phyloP scores from a whole-genome alignment of 148 eudicot genomes.

The Rhododendron williamsianum region DNA sequence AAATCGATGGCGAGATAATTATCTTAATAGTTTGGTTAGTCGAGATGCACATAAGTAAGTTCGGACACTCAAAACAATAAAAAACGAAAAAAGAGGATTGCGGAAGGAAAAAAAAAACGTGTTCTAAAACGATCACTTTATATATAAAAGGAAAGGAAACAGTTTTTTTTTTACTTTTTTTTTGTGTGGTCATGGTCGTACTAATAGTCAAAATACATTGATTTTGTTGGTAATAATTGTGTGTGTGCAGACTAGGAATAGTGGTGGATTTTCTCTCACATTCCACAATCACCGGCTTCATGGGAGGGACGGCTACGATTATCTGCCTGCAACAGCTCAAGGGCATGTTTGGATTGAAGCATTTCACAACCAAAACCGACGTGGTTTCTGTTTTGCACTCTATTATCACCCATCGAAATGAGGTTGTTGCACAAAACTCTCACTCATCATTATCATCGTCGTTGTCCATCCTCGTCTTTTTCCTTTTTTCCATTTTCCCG shows the following conservation, averaged over 20 bases:
- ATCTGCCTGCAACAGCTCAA: conserved; percentile 79
- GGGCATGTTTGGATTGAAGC: conserved; percentile 64
- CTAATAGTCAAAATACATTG: neutral
- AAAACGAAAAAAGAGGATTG: no score
- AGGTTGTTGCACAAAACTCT: conserved; percentile 32
- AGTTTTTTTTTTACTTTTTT: neutral
- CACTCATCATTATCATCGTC: neutral
- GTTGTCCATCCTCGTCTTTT: neutral
- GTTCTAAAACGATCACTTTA: no score
- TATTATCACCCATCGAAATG: conserved; percentile 34
- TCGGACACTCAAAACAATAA: no score
- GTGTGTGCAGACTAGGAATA: conserved; percentile 55
- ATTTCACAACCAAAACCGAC: conserved; percentile 64
- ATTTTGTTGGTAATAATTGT: neutral
- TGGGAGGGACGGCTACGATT: conserved; percentile 86
- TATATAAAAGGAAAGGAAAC: neutral
- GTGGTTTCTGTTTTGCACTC: conserved; percentile 48
- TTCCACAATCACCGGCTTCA: conserved; percentile 83
- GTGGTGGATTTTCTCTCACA: conserved; percentile 90
- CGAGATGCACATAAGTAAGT: no score
- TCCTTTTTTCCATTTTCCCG: no score
- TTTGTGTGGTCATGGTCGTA: neutral
- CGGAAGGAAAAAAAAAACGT: no score
- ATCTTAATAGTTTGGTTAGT: no score
- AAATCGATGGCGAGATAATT: no score